Evolutionary conservation across 2,329 filamentous ascomycete species (phyloP), one percentile per base, ranked within the genome.

Genomic region (Escovopsis sp.): DNA sequence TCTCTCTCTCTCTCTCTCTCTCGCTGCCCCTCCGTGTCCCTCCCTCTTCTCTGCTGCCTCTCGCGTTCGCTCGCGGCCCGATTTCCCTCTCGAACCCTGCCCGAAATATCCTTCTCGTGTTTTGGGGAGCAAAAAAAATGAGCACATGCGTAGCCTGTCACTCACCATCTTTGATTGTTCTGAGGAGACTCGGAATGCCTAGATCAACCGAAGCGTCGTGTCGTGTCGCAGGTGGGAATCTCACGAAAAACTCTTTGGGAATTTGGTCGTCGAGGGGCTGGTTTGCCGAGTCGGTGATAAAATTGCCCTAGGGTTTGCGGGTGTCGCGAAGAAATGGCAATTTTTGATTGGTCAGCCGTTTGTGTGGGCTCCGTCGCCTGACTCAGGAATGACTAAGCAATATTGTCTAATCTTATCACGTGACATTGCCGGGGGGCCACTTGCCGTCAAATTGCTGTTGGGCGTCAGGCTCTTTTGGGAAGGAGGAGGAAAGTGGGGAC

Each of bases 91-190:
- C 36, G 36, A 38, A 26, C 12, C 12, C 26, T 38, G 34, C 19
- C 36, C 15, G 26, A 7, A 23, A 23, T 23, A 23, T 23, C 23
- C 23, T 23, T 23, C 23, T 23, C 23, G 23, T 23, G 6, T 23
- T 23, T 38, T 23, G 12, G 36, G 36, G 26, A 12, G 36, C 6
- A 19, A 38, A 15, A 38, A 15, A 15, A 15, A 15, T 26, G 19
- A 18, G 34, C n/a, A 36, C n/a, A 36, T 15, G 8, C 34, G 34
- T 12, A 36, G 12, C n/a, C 35, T 19, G 6, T 18, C 9, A 67
- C 66, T 68, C 62, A 69, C 66, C 66, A 69, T 69, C 59, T 63
- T 23, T 69, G 61, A 62, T 59, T 59, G n/a, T 37, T 11, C 23
- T 37, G 18, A 11, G 28, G 28, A 7, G 28, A 7, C 3, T 32